Base-by-base conservation (phyloP, 23 red algal genomes). In the Gracilariopsis chorda region DNA sequence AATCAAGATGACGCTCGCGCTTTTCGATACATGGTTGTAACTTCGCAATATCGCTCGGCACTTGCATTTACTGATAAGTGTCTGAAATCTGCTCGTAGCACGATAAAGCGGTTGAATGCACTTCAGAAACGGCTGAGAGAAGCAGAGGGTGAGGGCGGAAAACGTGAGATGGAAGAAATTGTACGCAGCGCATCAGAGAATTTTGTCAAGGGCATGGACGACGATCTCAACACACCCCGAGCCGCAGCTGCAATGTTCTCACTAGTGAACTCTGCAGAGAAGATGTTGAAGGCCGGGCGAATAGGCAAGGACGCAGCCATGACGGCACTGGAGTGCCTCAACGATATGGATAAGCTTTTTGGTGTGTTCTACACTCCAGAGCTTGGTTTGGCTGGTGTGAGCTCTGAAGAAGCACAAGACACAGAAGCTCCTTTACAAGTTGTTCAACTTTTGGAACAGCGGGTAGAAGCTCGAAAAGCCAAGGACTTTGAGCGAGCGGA, bases 171-270 rank as follows among this genome's bases (percentile, higher is more conserved):
- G 11, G 14, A 68, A 1, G 40, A 39, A 2, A 47, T 82, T 10
- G 39, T 86, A 7, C 40, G 64, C 44, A 39, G 61, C 35, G 88
- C 88, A 10, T 4, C 17, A 36, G 72, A 44, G 24, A 40, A 62
- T 46, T 98, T 98, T 48, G 44, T 14, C 35, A 64, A 36, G 40
- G 85, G 40, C 21, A 99, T 99, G 97, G 93, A 95, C 51, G 93
- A 99, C 64, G 97, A 99, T 44, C 78, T 99, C 23, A 99, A 99
- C 77, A 96, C 97, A 7, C 93, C 97, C 2, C 82, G 97, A 21
- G 97, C 97, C 0, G 81, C 86, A 23, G 97, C 97, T 19, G 88
- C 92, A 7, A 46, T 99, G 49, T 96, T 99, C 67, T 92, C 82
- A 21, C 48, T 93, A 1, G 83, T 95, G 29, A 59, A 83, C 51